phyloP scores from a whole-genome alignment of 2,329 filamentous ascomycete species.

The Nemania bipapillata region DNA sequence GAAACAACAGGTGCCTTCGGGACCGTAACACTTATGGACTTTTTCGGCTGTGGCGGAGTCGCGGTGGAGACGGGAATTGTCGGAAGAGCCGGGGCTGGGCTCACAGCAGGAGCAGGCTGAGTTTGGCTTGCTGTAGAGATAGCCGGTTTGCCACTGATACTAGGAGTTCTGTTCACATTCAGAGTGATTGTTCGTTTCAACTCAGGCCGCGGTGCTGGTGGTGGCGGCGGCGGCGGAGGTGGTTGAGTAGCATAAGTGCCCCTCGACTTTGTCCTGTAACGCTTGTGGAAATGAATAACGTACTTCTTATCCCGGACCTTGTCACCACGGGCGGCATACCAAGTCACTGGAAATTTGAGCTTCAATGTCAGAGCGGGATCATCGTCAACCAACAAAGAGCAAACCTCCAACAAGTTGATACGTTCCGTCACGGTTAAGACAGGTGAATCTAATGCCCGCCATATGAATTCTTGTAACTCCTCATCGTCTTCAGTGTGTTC shows the following conservation, averaged over 20 bases:
- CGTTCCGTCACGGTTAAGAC: slow-evolving; percentile 61
- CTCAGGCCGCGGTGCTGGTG: slow-evolving; percentile 43
- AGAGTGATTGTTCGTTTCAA: slow-evolving; percentile 51
- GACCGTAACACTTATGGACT: slow-evolving; percentile 36
- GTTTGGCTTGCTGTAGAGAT: slow-evolving; percentile 23
- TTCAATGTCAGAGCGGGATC: slow-evolving; percentile 60
- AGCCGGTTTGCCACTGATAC: slow-evolving; percentile 39
- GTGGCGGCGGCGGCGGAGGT: slow-evolving; percentile 37
- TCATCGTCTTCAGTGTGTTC: slow-evolving; percentile 59
- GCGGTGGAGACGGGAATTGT: slow-evolving; percentile 25
- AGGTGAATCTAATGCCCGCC: slow-evolving; percentile 62
- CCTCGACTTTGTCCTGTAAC: slow-evolving; percentile 46
- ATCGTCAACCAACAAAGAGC: slow-evolving; percentile 62
- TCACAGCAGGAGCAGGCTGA: slow-evolving; percentile 28
- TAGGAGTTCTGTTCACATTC: slow-evolving; percentile 48
- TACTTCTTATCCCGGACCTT: slow-evolving; percentile 43
- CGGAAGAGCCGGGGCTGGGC: slow-evolving; percentile 13
- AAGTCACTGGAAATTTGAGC: slow-evolving; percentile 60
- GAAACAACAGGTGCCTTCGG: slow-evolving; percentile 35
- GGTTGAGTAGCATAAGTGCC: slow-evolving; percentile 42
- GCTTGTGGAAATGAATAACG: slow-evolving; percentile 44
- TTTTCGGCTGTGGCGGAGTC: slow-evolving; percentile 26
- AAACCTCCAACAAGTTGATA: slow-evolving; percentile 63
- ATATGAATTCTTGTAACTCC: slow-evolving; percentile 59
- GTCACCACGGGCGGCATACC: slow-evolving; percentile 53